Base-by-base conservation (phyloP, 768 basidiomycete genomes). In the Podaxis carcinomalis region DNA sequence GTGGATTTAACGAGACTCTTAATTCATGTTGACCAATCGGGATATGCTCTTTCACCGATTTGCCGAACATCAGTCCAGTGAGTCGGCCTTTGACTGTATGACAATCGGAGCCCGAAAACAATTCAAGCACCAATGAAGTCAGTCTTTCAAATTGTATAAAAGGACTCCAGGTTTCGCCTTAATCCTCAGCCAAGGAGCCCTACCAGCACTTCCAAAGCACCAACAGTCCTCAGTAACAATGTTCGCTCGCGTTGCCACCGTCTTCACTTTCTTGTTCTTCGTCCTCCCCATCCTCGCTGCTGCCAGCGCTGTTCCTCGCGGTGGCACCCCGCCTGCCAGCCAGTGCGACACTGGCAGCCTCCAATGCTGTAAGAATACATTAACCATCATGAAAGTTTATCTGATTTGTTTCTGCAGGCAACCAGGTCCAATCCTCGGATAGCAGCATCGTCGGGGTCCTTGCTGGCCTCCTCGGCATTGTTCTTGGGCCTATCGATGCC, bases 391-490 rank as follows among this genome's bases (percentile, higher is more conserved):
- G 37, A 51, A 51, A 27, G 21, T 16, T 32, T 16, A 28, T 21
- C 19, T 35, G 16, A 58, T 7, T 35, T 21, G 6, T 7, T n/a
- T 51, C 19, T 21, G 5, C 9, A 54, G 37, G 63, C 69, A 70
- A 79, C 65, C 64, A 65, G 4, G 63, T 76, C 11, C 50, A 63
- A 1, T 54, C 23, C 0, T 63, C 68, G 9, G 64, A 63, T 36
- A 61, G 65, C 39, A 36, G 57, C 13, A 10, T 61, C 6, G 66
- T 65, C 10, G 21, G 46, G 1, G 6, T 63, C 7, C 37, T 80
- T 36, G 61, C 71, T 5, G 69, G 68, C 19, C 69, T 77, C 39
- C 64, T 80, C 9, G 76, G 75, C 19, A 57, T 77, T 28, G 62
- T 67, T 7, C 19, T 77, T 11, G 69, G 66, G 5, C 6, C 61